A percentile compares a stretch with the other conserved stretches of the same genome.
phyloP scores from a whole-genome alignment of 768 basidiomycete species.

The Dentipellis fragilis region DNA sequence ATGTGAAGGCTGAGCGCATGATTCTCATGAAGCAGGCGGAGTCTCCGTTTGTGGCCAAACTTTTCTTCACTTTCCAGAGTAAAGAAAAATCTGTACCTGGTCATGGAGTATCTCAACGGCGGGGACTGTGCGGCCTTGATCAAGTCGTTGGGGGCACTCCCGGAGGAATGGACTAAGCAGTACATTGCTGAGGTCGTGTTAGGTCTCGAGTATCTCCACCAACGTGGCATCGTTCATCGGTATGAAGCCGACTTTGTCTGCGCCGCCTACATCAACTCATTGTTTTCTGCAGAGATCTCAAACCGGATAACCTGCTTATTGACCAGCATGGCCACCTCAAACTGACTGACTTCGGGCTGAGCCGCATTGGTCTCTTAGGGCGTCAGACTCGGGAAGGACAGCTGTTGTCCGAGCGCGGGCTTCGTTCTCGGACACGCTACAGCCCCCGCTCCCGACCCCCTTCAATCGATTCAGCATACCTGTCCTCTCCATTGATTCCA shows the following conservation, averaged over 20 bases:
- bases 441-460: conserved; percentile 73
- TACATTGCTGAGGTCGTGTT: conserved; percentile 95
- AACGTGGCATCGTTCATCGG: conserved; percentile 94
- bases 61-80: conserved; percentile 99
- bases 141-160: conserved; percentile 86
- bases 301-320: conserved; percentile 96
- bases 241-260: conserved; percentile 25
- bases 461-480: conserved; percentile 69
- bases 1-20: conserved; percentile 99
- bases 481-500: conserved; percentile 66
- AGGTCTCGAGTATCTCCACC: conserved; percentile 94
- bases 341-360: conserved; percentile 95
- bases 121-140: conserved; percentile 96
- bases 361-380: conserved; percentile 93
- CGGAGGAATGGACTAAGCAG: conserved; percentile 94
- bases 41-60: conserved; percentile 94
- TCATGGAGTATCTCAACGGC: conserved; percentile 99
- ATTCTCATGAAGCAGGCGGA: conserved; percentile 99
- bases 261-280: no score
- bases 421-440: conserved; percentile 37
- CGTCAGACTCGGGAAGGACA: conserved; percentile 77
- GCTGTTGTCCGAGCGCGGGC: conserved; percentile 20
- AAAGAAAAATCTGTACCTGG: conserved; percentile 95
- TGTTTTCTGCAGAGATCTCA: conserved; percentile 63
- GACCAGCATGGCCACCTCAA: conserved; percentile 96